A percentile compares a stretch with the other conserved stretches of the same genome.
Evolutionary conservation across 169 alveolate species (phyloP).

Genomic region (Perkinsus chesapeaki): DNA sequence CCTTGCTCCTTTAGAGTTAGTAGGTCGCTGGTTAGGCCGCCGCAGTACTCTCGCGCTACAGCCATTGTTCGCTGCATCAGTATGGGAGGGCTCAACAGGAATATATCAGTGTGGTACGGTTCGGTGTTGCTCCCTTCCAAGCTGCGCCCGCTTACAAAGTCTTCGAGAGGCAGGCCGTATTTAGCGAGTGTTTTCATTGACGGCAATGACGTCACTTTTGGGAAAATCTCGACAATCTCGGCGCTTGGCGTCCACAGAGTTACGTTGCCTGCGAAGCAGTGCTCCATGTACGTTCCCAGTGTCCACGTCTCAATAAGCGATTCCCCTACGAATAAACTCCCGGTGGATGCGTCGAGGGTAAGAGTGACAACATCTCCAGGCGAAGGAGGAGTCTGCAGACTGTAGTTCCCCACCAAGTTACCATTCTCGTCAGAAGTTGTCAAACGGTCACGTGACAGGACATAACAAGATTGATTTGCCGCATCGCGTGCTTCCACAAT

Average conservation of each 20-base stretch:
- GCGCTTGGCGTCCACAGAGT: background rate
- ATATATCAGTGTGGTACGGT: background rate
- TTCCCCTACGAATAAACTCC: background rate
- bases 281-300: background rate
- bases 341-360: background rate
- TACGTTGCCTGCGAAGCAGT: background rate
- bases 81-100: background rate
- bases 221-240: background rate
- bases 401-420: no score
- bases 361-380: no score
- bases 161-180: background rate
- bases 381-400: no score
- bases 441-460: no score
- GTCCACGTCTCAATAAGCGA: background rate
- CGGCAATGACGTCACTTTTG: background rate
- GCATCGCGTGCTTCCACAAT: no score
- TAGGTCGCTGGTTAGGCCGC: background rate
- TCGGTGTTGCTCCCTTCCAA: background rate
- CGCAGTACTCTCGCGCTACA: background rate
- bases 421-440: no score
- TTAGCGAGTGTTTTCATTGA: background rate
- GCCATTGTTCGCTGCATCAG: background rate
- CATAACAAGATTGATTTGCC: no score
- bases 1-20: background rate
- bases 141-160: background rate